These are phyloP conservation scores for Rhododendron ovatum DNA, from an alignment of 148 eudicot genomes.

Conservation along the genomic window DNA sequence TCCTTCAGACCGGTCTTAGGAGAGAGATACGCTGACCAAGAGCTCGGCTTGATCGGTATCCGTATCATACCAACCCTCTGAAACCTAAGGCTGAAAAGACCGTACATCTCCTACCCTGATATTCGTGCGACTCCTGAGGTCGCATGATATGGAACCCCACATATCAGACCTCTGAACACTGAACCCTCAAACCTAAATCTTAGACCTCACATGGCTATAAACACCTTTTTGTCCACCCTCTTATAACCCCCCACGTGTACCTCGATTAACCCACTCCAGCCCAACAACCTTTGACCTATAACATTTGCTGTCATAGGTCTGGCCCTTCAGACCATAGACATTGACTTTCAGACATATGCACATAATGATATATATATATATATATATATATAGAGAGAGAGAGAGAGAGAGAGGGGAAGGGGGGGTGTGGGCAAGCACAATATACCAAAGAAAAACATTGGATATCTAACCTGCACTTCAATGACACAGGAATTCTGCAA, in stretches of 20 bases:
- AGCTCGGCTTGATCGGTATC: neutral
- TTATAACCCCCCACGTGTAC: neutral
- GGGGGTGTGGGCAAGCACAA: neutral
- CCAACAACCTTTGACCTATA: neutral
- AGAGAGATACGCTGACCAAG: too few relatives aligned
- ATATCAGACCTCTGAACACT: neutral
- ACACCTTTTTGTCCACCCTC: too few relatives aligned
- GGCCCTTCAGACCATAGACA: neutral
- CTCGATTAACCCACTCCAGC: neutral
- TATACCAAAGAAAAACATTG: slow-evolving; percentile 2
- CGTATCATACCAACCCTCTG: neutral
- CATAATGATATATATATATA: too few relatives aligned
- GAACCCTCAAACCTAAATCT: too few relatives aligned
- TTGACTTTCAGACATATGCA: neutral
- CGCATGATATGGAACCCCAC: neutral
- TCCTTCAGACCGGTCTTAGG: too few relatives aligned
- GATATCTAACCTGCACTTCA: slow-evolving; percentile 68
- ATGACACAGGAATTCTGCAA: slow-evolving; percentile 61
- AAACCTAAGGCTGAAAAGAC: neutral
- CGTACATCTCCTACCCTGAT: neutral
- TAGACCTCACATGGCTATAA: neutral
- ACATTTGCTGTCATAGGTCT: neutral
- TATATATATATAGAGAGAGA: neutral
- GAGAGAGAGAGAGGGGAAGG: neutral
- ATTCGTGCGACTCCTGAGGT: neutral